These are phyloP conservation scores for Penicillium simplicissimum DNA, from an alignment of 495 filamentous ascomycete genomes.

Conservation along the genomic window DNA sequence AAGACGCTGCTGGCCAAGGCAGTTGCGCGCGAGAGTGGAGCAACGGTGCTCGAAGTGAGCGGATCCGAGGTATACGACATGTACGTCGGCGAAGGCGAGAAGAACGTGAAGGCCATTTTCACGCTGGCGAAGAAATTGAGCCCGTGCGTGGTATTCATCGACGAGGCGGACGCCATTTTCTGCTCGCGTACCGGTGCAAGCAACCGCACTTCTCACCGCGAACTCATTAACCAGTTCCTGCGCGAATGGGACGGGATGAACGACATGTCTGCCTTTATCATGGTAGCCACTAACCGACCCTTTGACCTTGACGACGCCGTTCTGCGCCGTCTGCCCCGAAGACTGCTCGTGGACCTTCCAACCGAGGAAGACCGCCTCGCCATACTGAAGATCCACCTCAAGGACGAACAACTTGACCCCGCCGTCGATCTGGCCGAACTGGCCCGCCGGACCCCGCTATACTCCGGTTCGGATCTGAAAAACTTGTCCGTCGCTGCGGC, in stretches of 20 bases:
- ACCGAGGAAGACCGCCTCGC: slow-evolving; percentile 70
- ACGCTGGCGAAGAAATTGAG: slow-evolving; percentile 84
- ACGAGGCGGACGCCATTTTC: slow-evolving; percentile 93
- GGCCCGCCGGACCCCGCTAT: slow-evolving; percentile 79
- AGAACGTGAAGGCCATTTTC: slow-evolving; percentile 94
- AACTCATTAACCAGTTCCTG: slow-evolving; percentile 96
- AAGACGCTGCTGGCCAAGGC: slow-evolving; percentile 96
- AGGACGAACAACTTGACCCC: slow-evolving; percentile 68
- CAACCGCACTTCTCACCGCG: slow-evolving; percentile 68
- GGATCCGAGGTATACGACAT: slow-evolving; percentile 89
- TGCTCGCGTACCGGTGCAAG: slow-evolving; percentile 63
- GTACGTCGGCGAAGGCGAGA: slow-evolving; percentile 95
- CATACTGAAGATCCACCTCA: slow-evolving; percentile 84
- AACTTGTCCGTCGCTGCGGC: slow-evolving; percentile 91
- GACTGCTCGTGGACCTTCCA: slow-evolving; percentile 86
- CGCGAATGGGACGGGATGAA: slow-evolving; percentile 98
- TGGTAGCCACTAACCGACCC: slow-evolving; percentile 97
- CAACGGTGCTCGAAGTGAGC: slow-evolving; percentile 74
- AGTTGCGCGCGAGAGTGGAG: slow-evolving; percentile 90
- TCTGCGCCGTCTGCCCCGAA: slow-evolving; percentile 75
- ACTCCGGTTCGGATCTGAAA: slow-evolving; percentile 95
- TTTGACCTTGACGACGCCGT: slow-evolving; percentile 97
- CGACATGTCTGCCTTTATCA: slow-evolving; percentile 86
- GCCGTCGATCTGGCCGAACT: slow-evolving; percentile 70
- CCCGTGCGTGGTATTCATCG: slow-evolving; percentile 95